Base-by-base conservation (phyloP, 2,329 filamentous ascomycete genomes). In the Biscogniauxia marginata region DNA sequence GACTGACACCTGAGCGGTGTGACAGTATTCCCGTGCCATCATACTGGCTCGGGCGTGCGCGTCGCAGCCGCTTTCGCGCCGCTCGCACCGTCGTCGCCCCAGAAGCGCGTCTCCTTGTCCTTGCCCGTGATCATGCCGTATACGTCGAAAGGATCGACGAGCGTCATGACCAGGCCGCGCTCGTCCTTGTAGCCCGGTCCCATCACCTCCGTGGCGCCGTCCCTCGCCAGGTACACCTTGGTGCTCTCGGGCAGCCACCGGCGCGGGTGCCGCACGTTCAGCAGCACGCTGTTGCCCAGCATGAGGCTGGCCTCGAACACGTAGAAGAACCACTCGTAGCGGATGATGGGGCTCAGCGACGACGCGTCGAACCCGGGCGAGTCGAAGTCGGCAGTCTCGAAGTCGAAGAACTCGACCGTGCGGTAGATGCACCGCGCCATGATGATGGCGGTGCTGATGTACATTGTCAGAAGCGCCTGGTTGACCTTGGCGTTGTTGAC, bases 261-360 rank as follows among this genome's bases (percentile, higher is more conserved):
- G 34, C 81, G 73, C 20, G 82, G 82, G 59, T 84, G 79, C 4
- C 77, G 70, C 2, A 74, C 43, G 56, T 84, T 85, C 67, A 81
- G 74, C 61, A 85, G 64, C 25, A 74, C 67, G 8, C 73, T 72
- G 61, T 85, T 85, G 46, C 63, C 44, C 1, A 84, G 62, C 83
- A 85, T 85, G 11, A 83, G 66, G 0, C 65, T 60, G 1, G 75
- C 79, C 70, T 86, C 83, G 56, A 85, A 85, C 19, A 84, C 74
- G 63, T 80, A 84, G 59, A 85, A 85, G 68, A 78, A 85, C 76
- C 77, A 82, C 67, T 86, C 82, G 60, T 84, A 80, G 20, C 80
- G 74, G n/a, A 84, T 57, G 20, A 83, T 69, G 0, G 79, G 75
- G 9, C 73, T 77, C 1, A 81, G 59, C 1, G 61, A 64, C 24